Conservation (phyloP, 108 stramenopile genomes). For the Pseudonitzschia multiseries region DNA sequence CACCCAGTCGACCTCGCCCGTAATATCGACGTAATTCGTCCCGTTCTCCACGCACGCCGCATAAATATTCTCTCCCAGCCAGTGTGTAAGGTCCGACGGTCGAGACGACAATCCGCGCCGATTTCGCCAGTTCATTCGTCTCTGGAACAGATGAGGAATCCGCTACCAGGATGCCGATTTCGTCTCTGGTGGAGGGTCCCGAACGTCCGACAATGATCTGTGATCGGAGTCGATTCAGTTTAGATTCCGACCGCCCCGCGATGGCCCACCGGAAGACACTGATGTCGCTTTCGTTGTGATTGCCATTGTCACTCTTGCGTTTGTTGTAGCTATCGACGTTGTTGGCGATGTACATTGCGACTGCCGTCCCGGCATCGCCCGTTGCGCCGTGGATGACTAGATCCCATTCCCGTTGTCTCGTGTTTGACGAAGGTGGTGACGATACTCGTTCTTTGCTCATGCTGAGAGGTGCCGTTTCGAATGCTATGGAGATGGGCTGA, state of each 20-base stretch:
- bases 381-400: conserved; percentile 14
- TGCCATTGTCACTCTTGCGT: background rate
- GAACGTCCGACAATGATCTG: background rate
- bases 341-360: background rate
- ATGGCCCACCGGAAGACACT: conserved; percentile 2
- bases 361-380: conserved; percentile 6
- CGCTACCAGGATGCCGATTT: background rate
- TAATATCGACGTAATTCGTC: conserved; percentile 90
- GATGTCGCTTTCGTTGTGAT: background rate
- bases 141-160: background rate
- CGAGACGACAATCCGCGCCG: conserved; percentile 61
- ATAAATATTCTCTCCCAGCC: conserved; percentile 75
- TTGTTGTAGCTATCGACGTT: background rate
- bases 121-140: conserved; percentile 36
- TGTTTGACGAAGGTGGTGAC: background rate
- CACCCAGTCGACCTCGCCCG: conserved; percentile 90
- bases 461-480: too few relatives aligned
- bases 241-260: conserved; percentile 41
- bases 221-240: conserved; percentile 21
- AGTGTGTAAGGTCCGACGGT: conserved; percentile 88
- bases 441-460: too few relatives aligned
- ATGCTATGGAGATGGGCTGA: too few relatives aligned
- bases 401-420: conserved; percentile 11
- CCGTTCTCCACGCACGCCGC: conserved; percentile 76
- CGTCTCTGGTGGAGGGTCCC: background rate